These are phyloP conservation scores for Flaveria sonorensis DNA, from an alignment of 129 eudicot genomes.

Conservation along the genomic window DNA sequence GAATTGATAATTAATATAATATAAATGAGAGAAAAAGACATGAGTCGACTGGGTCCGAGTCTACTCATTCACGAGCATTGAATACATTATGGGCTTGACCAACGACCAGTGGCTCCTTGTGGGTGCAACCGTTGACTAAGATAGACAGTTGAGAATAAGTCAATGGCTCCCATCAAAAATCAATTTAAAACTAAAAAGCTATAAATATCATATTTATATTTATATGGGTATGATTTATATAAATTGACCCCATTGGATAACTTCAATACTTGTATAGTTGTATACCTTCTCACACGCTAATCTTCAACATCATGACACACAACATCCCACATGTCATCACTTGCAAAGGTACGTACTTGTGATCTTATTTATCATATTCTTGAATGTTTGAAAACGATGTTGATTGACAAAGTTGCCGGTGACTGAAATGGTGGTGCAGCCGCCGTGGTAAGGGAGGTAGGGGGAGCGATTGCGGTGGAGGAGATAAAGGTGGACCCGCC, in stretches of 20 bases:
- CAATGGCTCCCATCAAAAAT: neutral
- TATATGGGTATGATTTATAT: neutral
- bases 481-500: slow-evolving; percentile 59
- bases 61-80: no score
- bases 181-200: neutral
- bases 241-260: neutral
- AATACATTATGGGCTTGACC: no score
- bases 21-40: no score
- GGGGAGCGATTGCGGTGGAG: slow-evolving; percentile 45
- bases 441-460: slow-evolving; percentile 49
- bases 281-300: neutral
- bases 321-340: slow-evolving; percentile 27
- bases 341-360: slow-evolving; percentile 31
- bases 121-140: no score
- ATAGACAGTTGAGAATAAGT: no score
- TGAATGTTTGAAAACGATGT: neutral
- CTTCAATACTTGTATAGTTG: neutral
- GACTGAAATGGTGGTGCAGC: slow-evolving; percentile 41
- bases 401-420: neutral
- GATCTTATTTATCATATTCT: neutral
- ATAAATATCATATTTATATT: neutral
- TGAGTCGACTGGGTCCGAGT: no score
- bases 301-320: slow-evolving; percentile 1
- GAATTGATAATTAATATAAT: no score
- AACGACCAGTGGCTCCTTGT: no score